These are phyloP conservation scores for Cercospora brassicicola DNA, from an alignment of 2,329 filamentous ascomycete genomes.

Conservation along the genomic window DNA sequence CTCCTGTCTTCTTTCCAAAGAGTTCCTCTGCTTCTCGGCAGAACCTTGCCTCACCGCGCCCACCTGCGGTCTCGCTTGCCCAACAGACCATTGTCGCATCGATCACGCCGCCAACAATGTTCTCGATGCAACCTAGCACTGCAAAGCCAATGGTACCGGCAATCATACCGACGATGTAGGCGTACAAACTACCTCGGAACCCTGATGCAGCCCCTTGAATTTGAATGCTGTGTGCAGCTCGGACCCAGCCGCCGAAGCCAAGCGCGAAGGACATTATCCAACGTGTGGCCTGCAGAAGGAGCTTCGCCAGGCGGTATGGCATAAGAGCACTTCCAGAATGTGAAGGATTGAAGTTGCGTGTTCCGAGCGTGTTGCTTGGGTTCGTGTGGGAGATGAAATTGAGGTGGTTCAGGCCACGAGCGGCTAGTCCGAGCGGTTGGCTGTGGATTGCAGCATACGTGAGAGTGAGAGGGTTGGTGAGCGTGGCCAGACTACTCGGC, in stretches of 20 bases:
- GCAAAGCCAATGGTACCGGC: conserved; percentile 95
- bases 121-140: conserved; percentile 60
- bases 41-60: conserved; percentile 67
- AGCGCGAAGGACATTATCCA: conserved; percentile 88
- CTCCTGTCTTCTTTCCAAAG: conserved; percentile 63
- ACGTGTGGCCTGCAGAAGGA: conserved; percentile 85
- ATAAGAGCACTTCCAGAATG: conserved; percentile 40
- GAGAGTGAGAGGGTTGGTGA: conserved; percentile 88
- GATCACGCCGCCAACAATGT: conserved; percentile 41
- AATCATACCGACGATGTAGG: conserved; percentile 88
- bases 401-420: conserved; percentile 77
- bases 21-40: conserved; percentile 88
- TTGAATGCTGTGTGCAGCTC: conserved; percentile 76
- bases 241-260: conserved; percentile 95
- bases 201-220: conserved; percentile 56
- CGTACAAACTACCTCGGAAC: conserved; percentile 78
- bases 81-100: conserved; percentile 80
- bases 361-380: conserved; percentile 66
- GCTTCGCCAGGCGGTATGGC: conserved; percentile 86
- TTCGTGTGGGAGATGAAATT: conserved; percentile 72
- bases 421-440: conserved; percentile 73
- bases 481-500: conserved; percentile 77
- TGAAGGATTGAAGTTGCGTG: conserved; percentile 33
- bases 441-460: conserved; percentile 95
- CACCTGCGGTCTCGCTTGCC: conserved; percentile 75